Conservation (phyloP, 2,329 filamentous ascomycete genomes). For the Fusarium odoratissimum region DNA sequence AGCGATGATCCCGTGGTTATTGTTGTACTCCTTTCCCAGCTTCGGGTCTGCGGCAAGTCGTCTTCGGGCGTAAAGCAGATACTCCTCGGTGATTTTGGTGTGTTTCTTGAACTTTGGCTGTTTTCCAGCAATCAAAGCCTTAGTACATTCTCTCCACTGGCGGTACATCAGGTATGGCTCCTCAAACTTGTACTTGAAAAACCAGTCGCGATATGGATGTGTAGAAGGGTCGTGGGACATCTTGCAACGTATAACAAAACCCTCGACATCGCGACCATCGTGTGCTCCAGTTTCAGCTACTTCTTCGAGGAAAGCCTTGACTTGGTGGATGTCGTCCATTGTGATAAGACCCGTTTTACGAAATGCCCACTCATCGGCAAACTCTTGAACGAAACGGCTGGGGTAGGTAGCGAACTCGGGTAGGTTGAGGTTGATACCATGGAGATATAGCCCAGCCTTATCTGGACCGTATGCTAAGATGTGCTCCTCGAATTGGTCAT, state of each 20-base stretch:
- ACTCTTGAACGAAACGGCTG: constrained; percentile 83
- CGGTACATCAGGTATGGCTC: constrained; percentile 99
- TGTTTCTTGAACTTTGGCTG: constrained; percentile 87
- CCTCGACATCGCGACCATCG: constrained; percentile 92
- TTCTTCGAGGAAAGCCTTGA: constrained; percentile 83
- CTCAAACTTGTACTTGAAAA: constrained; percentile 99
- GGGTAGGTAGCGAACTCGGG: constrained; percentile 91
- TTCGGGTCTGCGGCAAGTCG: constrained; percentile 76
- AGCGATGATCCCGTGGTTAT: constrained; percentile 95
- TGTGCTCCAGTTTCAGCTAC: constrained; percentile 91
- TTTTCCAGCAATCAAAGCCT: constrained; percentile 81
- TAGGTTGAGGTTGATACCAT: constrained; percentile 96
- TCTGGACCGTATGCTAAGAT: constrained; percentile 89
- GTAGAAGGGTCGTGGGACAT: constrained; percentile 63
- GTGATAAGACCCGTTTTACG: constrained; percentile 85
- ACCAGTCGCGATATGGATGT: constrained; percentile 86
- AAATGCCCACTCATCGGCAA: constrained; percentile 94
- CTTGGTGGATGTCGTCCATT: constrained; percentile 78
- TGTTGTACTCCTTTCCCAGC: constrained; percentile 77
- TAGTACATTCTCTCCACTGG: constrained; percentile 98
- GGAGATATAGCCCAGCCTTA: constrained; percentile 89
- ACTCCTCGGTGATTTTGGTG: constrained; percentile 88
- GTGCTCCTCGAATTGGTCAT: constrained; percentile 96
- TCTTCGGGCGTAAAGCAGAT: constrained; percentile 82
- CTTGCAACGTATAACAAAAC: constrained; percentile 94